Percentiles rank a stretch among this genome's conserved stretches.
Conservation (phyloP, 2,329 filamentous ascomycete genomes). For the Zelopaecilomyces penicillatus region DNA sequence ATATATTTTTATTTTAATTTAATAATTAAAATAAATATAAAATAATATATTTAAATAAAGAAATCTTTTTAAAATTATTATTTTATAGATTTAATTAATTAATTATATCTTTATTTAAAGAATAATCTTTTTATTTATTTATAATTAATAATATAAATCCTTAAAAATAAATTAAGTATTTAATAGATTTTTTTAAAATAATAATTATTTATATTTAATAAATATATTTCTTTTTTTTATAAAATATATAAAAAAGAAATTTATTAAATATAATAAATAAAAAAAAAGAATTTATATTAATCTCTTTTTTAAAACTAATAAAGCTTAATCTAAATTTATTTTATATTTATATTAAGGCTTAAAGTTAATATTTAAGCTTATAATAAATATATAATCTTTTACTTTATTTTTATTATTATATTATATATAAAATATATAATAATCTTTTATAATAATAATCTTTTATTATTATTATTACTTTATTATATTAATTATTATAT, state of each 20-base stretch:
- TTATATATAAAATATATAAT: not conserved
- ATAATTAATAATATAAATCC: not conserved
- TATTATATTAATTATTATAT: too few species aligned
- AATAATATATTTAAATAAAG: not conserved
- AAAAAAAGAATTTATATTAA: not conserved
- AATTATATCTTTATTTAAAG: not conserved
- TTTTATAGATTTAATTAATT: not conserved
- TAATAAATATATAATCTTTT: not conserved
- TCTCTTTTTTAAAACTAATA: not conserved
- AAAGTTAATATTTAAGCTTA: not conserved
- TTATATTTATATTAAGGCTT: not conserved
- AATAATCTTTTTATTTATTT: not conserved
- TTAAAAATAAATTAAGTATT: not conserved
- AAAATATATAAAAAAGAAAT: too few species aligned
- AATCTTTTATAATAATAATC: not conserved
- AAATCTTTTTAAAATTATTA: not conserved
- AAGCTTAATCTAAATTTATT: not conserved
- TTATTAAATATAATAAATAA: not conserved
- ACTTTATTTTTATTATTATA: not conserved
- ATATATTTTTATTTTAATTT: not conserved
- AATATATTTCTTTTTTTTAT: too few species aligned
- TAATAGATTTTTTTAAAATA: too few species aligned
- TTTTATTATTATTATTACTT: too few species aligned
- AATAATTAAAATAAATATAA: not conserved
- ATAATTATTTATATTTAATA: not conserved